Conservation (phyloP, 345 rosid species). For the Lepidium sativum region DNA sequence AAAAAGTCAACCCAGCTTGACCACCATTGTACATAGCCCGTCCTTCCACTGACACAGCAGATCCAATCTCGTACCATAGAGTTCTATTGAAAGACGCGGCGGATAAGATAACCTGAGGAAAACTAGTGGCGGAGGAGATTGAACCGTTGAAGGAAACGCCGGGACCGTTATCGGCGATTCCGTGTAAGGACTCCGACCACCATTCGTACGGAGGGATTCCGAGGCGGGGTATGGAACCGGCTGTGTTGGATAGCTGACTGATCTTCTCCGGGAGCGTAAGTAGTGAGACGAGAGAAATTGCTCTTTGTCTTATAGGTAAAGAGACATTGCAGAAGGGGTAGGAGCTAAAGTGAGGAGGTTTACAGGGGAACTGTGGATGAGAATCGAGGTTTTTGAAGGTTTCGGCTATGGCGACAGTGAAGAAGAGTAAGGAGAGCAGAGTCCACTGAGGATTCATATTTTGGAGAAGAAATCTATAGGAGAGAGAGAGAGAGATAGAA, state of each 20-base stretch:
- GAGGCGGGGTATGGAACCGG: conserved; percentile 61
- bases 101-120: conserved; percentile 73
- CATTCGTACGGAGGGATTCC: conserved; percentile 82
- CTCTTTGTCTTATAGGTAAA: conserved; percentile 39
- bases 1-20: conserved; percentile 82
- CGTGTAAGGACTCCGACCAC: conserved; percentile 97
- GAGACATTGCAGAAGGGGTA: conserved; percentile 69
- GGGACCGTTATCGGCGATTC: conserved; percentile 80
- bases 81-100: conserved; percentile 70
- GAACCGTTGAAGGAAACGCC: conserved; percentile 70
- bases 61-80: conserved; percentile 68
- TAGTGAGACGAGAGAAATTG: conserved; percentile 57
- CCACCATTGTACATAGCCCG: conserved; percentile 82
- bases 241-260: conserved; percentile 56
- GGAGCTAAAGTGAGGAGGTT: conserved; percentile 39
- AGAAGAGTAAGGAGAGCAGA: conserved; percentile 3
- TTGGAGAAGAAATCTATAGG: not conserved
- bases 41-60: conserved; percentile 63
- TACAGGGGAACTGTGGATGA: conserved; percentile 45
- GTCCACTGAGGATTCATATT: conserved; percentile 15
- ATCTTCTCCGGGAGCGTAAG: conserved; percentile 73
- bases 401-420: conserved; percentile 24
- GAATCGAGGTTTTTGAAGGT: conserved; percentile 7
- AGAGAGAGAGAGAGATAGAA: not conserved
- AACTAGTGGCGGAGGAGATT: conserved; percentile 58